Evolutionary conservation across 106 monocot genomes (phyloP).

Genomic region (Cymbidium sinense): DNA sequence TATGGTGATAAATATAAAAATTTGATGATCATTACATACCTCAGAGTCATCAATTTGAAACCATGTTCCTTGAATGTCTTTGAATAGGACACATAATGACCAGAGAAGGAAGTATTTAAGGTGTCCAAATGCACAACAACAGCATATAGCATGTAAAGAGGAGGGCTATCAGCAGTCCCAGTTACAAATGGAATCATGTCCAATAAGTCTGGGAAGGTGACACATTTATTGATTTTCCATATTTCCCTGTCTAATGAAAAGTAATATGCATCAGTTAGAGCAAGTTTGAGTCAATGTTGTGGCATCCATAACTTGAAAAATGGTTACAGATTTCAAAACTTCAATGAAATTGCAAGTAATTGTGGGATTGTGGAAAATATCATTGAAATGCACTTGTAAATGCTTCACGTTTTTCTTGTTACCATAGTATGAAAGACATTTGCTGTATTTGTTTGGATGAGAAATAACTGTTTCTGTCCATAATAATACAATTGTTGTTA

Average conservation of each 20-base stretch:
- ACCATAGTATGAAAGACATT: neutral
- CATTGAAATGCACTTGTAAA: neutral
- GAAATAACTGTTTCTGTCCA: neutral
- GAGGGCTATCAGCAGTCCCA: conserved; percentile 67
- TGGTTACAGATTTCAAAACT: neutral
- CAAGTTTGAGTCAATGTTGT: neutral
- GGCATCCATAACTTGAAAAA: neutral
- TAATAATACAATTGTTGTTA: neutral
- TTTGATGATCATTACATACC: conserved; percentile 32
- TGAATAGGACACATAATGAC: conserved; percentile 92
- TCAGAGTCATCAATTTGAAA: conserved; percentile 81
- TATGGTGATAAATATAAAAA: neutral
- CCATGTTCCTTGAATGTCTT: conserved; percentile 85
- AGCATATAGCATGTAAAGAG: conserved; percentile 84
- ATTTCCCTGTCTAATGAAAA: conserved; percentile 69
- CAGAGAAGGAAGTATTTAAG: conserved; percentile 84
- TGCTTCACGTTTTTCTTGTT: neutral
- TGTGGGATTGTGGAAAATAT: neutral
- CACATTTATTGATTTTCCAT: conserved; percentile 93
- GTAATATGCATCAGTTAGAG: neutral
- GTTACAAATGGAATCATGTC: conserved; percentile 96
- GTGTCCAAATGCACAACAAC: conserved; percentile 92
- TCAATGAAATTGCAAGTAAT: neutral
- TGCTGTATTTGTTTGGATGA: neutral
- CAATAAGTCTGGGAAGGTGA: conserved; percentile 85